Percentiles rank a stretch among this genome's conserved stretches.
Conservation (phyloP, 345 rosid genomes). For the Rhodamnia argentea region DNA sequence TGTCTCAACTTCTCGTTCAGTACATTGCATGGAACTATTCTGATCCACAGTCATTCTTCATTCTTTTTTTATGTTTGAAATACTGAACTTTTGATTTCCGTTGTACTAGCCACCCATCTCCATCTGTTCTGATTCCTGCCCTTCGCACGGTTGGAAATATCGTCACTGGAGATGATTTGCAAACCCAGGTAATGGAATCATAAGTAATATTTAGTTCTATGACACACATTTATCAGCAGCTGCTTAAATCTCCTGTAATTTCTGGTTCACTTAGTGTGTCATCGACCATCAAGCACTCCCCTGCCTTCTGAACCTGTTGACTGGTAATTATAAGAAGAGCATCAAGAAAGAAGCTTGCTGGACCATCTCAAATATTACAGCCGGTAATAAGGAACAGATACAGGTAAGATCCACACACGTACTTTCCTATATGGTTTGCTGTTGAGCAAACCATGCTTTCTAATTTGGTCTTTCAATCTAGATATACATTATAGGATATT, state of each 20-base stretch:
- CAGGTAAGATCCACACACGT: background rate
- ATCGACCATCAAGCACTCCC: conserved; percentile 28
- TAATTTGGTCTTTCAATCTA: background rate
- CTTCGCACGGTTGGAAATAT: conserved; percentile 45
- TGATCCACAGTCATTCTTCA: background rate
- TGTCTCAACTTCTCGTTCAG: background rate
- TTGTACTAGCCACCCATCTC: conserved; percentile 24
- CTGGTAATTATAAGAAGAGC: conserved; percentile 31
- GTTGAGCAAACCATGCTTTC: background rate
- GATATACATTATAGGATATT: background rate
- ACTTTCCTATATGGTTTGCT: background rate
- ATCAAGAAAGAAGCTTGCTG: conserved; percentile 49
- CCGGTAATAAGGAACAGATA: conserved; percentile 43
- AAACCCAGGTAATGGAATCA: conserved; percentile 15
- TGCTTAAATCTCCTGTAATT: background rate
- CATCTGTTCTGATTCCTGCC: conserved; percentile 39
- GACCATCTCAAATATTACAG: conserved; percentile 42
- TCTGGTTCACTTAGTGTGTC: conserved; percentile 13
- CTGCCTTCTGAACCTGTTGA: conserved; percentile 29
- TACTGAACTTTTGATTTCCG: background rate
- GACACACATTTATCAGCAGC: background rate
- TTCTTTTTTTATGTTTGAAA: background rate
- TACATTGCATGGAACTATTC: background rate
- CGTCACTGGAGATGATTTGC: conserved; percentile 40
- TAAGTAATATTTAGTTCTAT: background rate